Base-by-base conservation (phyloP, 768 basidiomycete genomes). In the Phanerodontia chrysosporium region DNA sequence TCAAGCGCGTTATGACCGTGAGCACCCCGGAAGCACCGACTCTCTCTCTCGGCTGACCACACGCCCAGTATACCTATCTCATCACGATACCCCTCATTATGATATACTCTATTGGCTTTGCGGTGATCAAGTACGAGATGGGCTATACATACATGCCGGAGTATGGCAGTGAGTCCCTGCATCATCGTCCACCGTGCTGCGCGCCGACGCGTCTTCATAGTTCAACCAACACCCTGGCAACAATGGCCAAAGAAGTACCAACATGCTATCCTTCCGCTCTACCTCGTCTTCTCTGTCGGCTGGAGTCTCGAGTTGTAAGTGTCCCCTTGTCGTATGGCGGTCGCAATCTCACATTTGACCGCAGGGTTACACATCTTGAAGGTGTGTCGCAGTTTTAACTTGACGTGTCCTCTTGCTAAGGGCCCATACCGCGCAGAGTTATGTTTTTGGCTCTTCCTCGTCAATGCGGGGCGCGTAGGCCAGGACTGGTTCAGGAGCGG, bases 1-100 rank as follows among this genome's bases (percentile, higher is more conserved):
- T 92, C 75, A 92, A 90, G 71, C 83, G 92, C 27, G 67, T 92
- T 68, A 92, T 93, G 91, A 92, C 89, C 36, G 90, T 91, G 60
- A 57, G 83, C 70, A n/a, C 22, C 52, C 6, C 32, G 32, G 13
- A 13, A n/a, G 39, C 12, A 4, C 3, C 9, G 3, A 29, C 42
- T 18, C 5, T 29, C 28, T 44, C 16, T 21, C 13, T 24, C 3
- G 27, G 5, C 39, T 49, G 42, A 27, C 16, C 6, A 44, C 25
- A 30, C 36, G 53, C 55, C 28, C 62, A 92, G 89, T 92, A 91
- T 69, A 82, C 87, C 1, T 92, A 92, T 66, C 66, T 90, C 24
- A 46, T 83, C 57, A 80, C 78, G 42, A 67, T 92, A 62, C 90
- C 90, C 1, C 66, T 86, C 32, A 73, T 89, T 66, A 72, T 79